A percentile compares a stretch with the other conserved stretches of the same genome.
Evolutionary conservation across 345 rosid genomes (phyloP).

Genomic region (Abelmoschus esculentus): DNA sequence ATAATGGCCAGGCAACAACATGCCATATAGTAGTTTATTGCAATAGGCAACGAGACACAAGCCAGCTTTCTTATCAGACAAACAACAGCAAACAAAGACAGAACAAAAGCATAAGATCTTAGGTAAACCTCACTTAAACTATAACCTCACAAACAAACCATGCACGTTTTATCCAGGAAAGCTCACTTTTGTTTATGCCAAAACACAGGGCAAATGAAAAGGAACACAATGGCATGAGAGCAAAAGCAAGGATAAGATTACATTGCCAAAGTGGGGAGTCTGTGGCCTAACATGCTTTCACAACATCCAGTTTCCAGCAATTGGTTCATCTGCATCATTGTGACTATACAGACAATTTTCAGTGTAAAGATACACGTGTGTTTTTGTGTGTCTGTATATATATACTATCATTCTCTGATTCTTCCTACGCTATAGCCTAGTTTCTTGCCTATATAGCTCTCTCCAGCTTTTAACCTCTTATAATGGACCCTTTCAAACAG

Average conservation of each 20-base stretch:
- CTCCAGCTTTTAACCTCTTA: no score
- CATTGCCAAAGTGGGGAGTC: slow-evolving; percentile 23
- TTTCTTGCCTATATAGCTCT: neutral
- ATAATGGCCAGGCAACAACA: neutral
- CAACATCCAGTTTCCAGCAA: slow-evolving; percentile 20
- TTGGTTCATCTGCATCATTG: slow-evolving; percentile 23
- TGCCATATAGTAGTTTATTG: neutral
- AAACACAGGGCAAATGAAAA: neutral
- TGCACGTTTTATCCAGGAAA: slow-evolving; percentile 9
- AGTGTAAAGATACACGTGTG: slow-evolving; percentile 24
- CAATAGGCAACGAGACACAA: slow-evolving; percentile 15
- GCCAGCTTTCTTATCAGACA: slow-evolving; percentile 11
- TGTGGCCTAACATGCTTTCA: slow-evolving; percentile 26
- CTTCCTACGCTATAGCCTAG: neutral
- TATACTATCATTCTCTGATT: neutral
- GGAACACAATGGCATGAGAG: neutral
- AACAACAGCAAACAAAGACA: slow-evolving; percentile 16
- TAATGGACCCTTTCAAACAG: slow-evolving; percentile 31
- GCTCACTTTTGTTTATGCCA: slow-evolving; percentile 2
- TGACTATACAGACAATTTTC: slow-evolving; percentile 22
- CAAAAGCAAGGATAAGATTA: neutral
- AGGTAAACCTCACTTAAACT: slow-evolving; percentile 4
- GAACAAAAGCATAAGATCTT: slow-evolving; percentile 18
- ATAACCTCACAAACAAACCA: slow-evolving; percentile 6
- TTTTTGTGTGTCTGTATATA: neutral